Evolutionary conservation across 345 rosid species (phyloP).

Genomic region (Mallotus nudiflorus): DNA sequence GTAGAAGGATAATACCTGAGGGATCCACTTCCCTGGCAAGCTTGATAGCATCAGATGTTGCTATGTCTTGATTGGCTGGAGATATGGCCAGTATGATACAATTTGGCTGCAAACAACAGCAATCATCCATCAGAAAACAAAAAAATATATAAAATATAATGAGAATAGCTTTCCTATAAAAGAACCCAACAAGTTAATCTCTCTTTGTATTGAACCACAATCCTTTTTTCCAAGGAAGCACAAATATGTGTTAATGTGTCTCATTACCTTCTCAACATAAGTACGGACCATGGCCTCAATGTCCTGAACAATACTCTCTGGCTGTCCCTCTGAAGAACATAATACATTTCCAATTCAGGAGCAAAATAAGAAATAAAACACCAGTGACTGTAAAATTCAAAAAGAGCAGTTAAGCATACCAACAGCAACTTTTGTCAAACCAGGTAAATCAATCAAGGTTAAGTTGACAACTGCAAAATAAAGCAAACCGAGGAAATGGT

Average conservation of each 20-base stretch:
- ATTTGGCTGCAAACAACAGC: slow-evolving; percentile 64
- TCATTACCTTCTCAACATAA: slow-evolving; percentile 84
- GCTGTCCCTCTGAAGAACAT: slow-evolving; percentile 81
- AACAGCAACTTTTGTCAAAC: slow-evolving; percentile 90
- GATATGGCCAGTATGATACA: slow-evolving; percentile 88
- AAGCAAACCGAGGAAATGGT: slow-evolving; percentile 1
- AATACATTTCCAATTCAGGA: slow-evolving; percentile 15
- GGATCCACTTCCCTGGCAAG: slow-evolving; percentile 92
- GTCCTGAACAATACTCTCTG: slow-evolving; percentile 78
- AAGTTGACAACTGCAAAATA: slow-evolving; percentile 82
- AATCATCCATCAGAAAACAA: slow-evolving; percentile 3
- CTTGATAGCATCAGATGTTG: slow-evolving; percentile 95
- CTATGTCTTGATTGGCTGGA: slow-evolving; percentile 97
- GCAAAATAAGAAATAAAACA: not conserved
- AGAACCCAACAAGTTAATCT: not conserved
- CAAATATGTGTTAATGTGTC: not conserved
- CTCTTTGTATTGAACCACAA: not conserved
- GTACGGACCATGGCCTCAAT: slow-evolving; percentile 89
- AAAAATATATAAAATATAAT: not conserved
- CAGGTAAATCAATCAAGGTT: slow-evolving; percentile 90
- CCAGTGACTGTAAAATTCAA: slow-evolving; percentile 6
- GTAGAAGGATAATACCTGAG: slow-evolving; percentile 46
- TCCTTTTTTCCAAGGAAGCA: not conserved
- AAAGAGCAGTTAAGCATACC: slow-evolving; percentile 46
- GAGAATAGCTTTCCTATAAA: not conserved